Evolutionary conservation across 345 rosid species (phyloP), one percentile per base, ranked within the genome.

Genomic region (Rubroshorea leprosula): DNA sequence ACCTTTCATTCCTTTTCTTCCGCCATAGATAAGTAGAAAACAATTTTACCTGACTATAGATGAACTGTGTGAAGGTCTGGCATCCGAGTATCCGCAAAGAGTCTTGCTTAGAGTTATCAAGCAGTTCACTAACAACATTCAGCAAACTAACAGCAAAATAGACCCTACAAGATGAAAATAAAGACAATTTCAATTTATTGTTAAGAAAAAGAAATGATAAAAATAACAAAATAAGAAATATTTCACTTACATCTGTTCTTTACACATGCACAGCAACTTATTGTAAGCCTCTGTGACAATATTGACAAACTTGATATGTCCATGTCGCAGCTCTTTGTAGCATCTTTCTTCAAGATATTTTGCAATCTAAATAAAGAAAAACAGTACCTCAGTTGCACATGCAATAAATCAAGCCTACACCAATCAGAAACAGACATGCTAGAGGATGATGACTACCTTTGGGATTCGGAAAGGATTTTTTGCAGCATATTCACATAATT

Each of bases 401-500:
- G 15, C 43, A 4, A 16, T 31, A 18, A 46, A 44, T 52, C 19
- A 55, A 72, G 23, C 44, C 49, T 19, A 24, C 15, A 46, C 16
- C 23, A 27, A 6, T 26, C n/a, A 18, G 47, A 51, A 49, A 19
- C 29, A 23, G 9, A 48, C 7, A 7, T 35, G 11, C 44, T 25
- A 22, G 13, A 55, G 48, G 57, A 63, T 1, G n/a, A 54, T 35
- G 5, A 44, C 16, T 63, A 87, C 97, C 94, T 82, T 93, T 12
- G 99, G 99, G 56, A 93, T 93, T 49, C 94, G 85, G 53, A 79
- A 67, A 8, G 99, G 96, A 48, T 89, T 93, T 61, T 68, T 87
- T 0, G 94, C 87, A 70, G 97, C 99, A 75, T 93, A 93, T 78
- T 89, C 97, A 18, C 97, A 93, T 59, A 93, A 73, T 57, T 93